Evolutionary conservation across 139 green algal species (phyloP).

Genomic region (Trebouxia sp.): DNA sequence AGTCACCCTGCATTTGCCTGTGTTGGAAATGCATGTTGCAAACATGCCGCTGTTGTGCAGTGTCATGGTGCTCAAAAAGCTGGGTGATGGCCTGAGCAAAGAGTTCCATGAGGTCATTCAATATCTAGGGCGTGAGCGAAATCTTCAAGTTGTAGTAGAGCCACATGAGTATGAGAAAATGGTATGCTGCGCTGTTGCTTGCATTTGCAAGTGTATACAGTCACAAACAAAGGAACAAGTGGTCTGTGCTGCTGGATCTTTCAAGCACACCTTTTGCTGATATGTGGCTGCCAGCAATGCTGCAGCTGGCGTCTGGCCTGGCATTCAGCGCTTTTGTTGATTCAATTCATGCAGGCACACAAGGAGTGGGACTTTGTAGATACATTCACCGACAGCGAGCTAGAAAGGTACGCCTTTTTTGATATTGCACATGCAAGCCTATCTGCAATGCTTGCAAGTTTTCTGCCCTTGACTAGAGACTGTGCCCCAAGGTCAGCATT

Average conservation of each 20-base stretch:
- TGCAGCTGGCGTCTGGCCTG: too few relatives aligned
- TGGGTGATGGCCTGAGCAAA: constrained; percentile 81
- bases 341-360: not conserved
- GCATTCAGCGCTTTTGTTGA: too few relatives aligned
- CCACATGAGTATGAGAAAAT: constrained; percentile 71
- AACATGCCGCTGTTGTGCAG: too few relatives aligned
- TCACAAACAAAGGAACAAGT: too few relatives aligned
- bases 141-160: constrained; percentile 87
- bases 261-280: too few relatives aligned
- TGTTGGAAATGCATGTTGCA: too few relatives aligned
- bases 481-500: not conserved
- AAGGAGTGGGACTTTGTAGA: constrained; percentile 38
- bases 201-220: too few relatives aligned
- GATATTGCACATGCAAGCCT: not conserved
- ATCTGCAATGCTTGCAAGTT: not conserved
- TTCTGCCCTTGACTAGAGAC: not conserved
- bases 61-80: constrained; percentile 96
- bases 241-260: too few relatives aligned
- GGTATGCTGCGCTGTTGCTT: not conserved
- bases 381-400: constrained; percentile 57
- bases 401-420: constrained; percentile 40
- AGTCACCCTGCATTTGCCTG: too few relatives aligned
- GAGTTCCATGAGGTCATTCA: constrained; percentile 67
- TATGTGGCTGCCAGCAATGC: not conserved
- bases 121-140: constrained; percentile 71